These are phyloP conservation scores for Lactarius akahatsu DNA, from an alignment of 768 basidiomycete genomes.

Conservation along the genomic window DNA sequence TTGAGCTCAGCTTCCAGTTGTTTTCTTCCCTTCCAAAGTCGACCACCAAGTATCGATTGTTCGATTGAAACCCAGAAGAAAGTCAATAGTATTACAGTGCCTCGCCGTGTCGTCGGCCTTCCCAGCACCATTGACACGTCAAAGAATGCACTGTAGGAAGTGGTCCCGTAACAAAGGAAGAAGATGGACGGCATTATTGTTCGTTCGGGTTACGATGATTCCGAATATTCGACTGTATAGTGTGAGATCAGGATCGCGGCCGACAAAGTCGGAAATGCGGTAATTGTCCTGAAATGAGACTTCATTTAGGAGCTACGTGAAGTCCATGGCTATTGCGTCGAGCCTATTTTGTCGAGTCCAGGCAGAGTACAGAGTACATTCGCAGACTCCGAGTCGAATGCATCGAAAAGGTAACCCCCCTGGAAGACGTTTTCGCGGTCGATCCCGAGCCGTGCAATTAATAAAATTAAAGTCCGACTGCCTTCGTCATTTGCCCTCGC, in stretches of 20 bases:
- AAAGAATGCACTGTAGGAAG: conserved; percentile 1
- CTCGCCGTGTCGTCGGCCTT: background rate
- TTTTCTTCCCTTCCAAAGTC: background rate
- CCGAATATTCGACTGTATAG: background rate
- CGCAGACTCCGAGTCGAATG: too few relatives aligned
- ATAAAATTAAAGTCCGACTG: too few relatives aligned
- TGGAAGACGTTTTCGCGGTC: background rate
- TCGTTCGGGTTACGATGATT: background rate
- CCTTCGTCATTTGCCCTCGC: background rate
- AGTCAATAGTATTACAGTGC: background rate
- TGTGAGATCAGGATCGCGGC: background rate
- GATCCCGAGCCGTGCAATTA: background rate
- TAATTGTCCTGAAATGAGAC: background rate
- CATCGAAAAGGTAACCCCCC: too few relatives aligned
- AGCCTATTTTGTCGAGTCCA: too few relatives aligned
- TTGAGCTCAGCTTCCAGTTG: conserved; percentile 3
- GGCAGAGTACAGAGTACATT: too few relatives aligned
- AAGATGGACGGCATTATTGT: background rate
- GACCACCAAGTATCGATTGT: background rate
- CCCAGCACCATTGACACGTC: background rate
- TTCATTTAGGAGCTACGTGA: background rate
- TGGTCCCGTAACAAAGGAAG: conserved; percentile 3
- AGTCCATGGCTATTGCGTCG: too few relatives aligned
- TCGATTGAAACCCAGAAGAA: background rate
- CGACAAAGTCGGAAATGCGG: conserved; percentile 10